Evolutionary conservation across 164 flowering plant species (phyloP).

Genomic region (Vitis rotundifolia): DNA sequence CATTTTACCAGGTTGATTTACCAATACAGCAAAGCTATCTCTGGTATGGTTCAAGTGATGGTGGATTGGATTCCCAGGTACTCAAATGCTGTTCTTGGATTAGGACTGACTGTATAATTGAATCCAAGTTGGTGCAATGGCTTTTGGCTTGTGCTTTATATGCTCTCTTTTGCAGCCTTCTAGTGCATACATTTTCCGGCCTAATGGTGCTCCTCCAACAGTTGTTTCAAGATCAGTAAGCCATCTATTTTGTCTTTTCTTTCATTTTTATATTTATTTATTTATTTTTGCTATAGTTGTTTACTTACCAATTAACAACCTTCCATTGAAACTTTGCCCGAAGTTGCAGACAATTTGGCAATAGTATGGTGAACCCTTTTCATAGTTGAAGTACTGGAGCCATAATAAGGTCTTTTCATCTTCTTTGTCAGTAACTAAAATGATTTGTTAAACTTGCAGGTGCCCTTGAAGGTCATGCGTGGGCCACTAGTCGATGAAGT

Average conservation of each 20-base stretch:
- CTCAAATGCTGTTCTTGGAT: constrained; percentile 2
- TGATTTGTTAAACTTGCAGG: constrained; percentile 35
- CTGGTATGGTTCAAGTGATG: constrained; percentile 71
- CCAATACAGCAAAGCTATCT: constrained; percentile 82
- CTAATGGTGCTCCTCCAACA: constrained; percentile 47
- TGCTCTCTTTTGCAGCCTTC: constrained; percentile 50
- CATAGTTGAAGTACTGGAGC: too few species aligned
- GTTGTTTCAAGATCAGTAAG: constrained; percentile 63
- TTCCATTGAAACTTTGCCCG: too few species aligned
- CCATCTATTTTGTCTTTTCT: background rate
- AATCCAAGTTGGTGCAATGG: background rate
- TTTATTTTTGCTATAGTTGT: too few species aligned
- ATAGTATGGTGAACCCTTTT: too few species aligned
- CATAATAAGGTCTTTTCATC: background rate
- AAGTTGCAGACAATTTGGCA: too few species aligned
- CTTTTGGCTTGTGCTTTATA: constrained; percentile 7
- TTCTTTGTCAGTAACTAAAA: background rate
- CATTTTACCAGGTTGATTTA: constrained; percentile 56
- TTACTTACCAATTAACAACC: too few species aligned
- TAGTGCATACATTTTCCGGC: constrained; percentile 90
- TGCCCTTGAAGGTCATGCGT: constrained; percentile 55
- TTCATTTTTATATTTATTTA: too few species aligned
- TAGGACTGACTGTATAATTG: background rate
- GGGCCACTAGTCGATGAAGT: constrained; percentile 84
- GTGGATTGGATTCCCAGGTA: constrained; percentile 56